These are phyloP conservation scores for Rachicladosporium sp. DNA, from an alignment of 2,329 filamentous ascomycete genomes.

Conservation along the genomic window DNA sequence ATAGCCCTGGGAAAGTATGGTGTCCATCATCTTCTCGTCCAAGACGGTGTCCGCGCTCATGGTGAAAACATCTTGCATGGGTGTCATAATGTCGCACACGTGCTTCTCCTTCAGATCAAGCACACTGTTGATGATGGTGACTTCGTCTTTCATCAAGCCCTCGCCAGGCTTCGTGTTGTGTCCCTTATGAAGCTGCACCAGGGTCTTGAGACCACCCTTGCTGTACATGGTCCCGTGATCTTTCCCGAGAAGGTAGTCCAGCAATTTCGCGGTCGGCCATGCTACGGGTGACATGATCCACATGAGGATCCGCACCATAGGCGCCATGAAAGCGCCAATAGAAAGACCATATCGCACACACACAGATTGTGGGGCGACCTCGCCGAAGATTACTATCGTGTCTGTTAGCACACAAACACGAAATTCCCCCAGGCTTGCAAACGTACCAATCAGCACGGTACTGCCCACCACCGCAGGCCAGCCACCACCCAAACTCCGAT, in stretches of 20 bases:
- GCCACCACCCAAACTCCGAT: constrained; percentile 84
- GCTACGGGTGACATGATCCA: constrained; percentile 80
- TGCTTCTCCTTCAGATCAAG: constrained; percentile 93
- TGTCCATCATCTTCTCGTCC: constrained; percentile 89
- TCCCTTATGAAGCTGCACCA: constrained; percentile 89
- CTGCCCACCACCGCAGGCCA: constrained; percentile 89
- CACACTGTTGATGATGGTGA: constrained; percentile 96
- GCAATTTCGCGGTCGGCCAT: constrained; percentile 89
- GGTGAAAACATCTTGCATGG: constrained; percentile 93
- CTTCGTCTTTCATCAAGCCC: constrained; percentile 89
- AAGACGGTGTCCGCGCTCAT: constrained; percentile 91
- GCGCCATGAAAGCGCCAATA: constrained; percentile 88
- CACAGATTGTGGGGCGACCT: constrained; percentile 88
- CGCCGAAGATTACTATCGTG: constrained; percentile 79
- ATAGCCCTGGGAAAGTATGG: constrained; percentile 84
- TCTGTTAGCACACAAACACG: constrained; percentile 9
- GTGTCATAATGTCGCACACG: constrained; percentile 93
- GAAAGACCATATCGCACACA: constrained; percentile 92
- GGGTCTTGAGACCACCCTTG: constrained; percentile 90
- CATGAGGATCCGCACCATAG: constrained; percentile 79
- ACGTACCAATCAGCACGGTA: constrained; percentile 80
- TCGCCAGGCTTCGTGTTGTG: constrained; percentile 72
- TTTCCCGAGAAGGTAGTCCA: constrained; percentile 84
- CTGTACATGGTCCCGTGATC: constrained; percentile 97
- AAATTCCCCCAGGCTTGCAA: constrained; percentile 1